Base-by-base conservation (phyloP, 768 basidiomycete species). In the Rhizopogon vesiculosus region DNA sequence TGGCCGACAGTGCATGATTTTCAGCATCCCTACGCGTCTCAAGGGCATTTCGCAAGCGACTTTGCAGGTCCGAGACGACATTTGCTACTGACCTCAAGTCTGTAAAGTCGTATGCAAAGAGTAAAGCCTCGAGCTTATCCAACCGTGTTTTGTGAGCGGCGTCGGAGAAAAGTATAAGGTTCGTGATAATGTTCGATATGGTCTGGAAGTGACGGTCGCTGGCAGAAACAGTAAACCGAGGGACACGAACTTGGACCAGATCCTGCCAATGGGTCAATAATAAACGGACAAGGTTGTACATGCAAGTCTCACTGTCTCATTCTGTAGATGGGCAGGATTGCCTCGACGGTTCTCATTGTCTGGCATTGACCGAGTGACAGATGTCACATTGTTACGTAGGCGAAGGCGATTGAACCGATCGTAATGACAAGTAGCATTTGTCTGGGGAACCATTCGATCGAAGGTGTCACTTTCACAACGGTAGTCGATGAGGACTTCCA, bases 381-480 rank as follows among this genome's bases (percentile, higher is more conserved):
- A 80, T 33, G 85, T 84, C 31, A 86, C 72, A 58, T 82, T 84
- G 61, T 86, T 91, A 43, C 86, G 86, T 51, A 94, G 73, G 38
- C 95, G 86, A 8, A 97, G 79, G 42, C 88, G 86, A 71, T 98
- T 98, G 76, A 96, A 96, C 67, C 91, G 93, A 77, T 98, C 95
- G 66, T 94, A 93, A 45, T 86, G 88, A 58, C 96, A 83, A 4
- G 80, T 84, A 0, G 89, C 90, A 55, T 91, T 84, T 0, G 94
- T 92, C 69, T 92, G 90, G 3, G 92, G 89, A 6, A 98, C 89
- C 40, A 98, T 78, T 2, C 93, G 87, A 63, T 96, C 92, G 68
- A 96, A 96, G 48, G 84, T 84, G 46, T 77, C 76, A 57, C 84
- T 88, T 71, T 94, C 90, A 64, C 89, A 89, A 44, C 86, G 82